These are phyloP conservation scores for Porcisia deanei DNA, from an alignment of 208 protist genomes.

Conservation along the genomic window DNA sequence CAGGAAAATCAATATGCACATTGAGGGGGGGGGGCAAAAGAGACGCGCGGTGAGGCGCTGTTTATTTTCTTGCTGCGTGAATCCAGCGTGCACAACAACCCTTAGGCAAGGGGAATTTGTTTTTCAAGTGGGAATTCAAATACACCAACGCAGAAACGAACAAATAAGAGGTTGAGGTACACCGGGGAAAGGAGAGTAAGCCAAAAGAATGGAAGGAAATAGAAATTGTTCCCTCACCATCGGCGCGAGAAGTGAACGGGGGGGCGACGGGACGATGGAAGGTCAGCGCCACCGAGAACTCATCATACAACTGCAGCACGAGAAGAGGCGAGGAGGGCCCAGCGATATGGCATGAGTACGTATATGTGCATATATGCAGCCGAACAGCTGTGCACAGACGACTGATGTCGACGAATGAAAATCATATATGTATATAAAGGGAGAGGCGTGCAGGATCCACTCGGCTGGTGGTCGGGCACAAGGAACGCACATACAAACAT, in stretches of 20 bases:
- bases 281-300: background rate
- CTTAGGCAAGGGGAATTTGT: background rate
- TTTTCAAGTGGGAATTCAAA: background rate
- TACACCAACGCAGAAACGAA: background rate
- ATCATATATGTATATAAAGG: background rate
- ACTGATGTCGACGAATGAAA: background rate
- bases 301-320: background rate
- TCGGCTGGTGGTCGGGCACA: background rate
- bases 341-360: no score
- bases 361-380: background rate
- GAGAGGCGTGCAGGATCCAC: background rate
- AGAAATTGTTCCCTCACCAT: background rate
- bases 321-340: no score
- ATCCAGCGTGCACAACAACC: no score
- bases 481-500: background rate
- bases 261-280: background rate
- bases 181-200: slow-evolving; percentile 2
- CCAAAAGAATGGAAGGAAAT: background rate
- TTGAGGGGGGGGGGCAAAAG: no score
- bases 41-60: no score
- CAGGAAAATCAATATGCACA: no score
- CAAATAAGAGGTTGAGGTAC: slow-evolving; percentile 1
- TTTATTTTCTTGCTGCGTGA: no score
- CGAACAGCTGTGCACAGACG: background rate
- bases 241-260: background rate